Base-by-base conservation (phyloP, 495 filamentous ascomycete genomes). In the Penicillium pancosmium region DNA sequence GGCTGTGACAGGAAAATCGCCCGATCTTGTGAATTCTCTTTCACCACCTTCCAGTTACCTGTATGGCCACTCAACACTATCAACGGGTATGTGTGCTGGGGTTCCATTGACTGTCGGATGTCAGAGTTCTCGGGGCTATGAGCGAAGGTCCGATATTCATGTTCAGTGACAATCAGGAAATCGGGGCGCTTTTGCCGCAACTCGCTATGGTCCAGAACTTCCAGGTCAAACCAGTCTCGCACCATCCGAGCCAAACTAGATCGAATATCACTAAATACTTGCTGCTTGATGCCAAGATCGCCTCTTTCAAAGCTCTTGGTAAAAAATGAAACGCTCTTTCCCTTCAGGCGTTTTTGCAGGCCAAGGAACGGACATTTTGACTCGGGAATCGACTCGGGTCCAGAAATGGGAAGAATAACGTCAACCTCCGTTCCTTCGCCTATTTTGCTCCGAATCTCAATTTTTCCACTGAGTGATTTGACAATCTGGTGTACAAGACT, bases 401-500 rank as follows among this genome's bases (percentile, higher is more conserved):
- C 40, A 11, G 55, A 56, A 43, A 61, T 51, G n/a, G 61, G 63
- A 18, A 65, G 34, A 31, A 67, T 16, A 33, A 90, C 80, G 5
- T 79, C 82, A 7, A 86, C 80, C 35, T 83, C 80, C 0, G 88
- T 90, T 0, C 88, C 87, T 4, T 74, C 70, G 0, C 80, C 84
- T 9, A 75, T 59, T 21, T 82, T 73, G 54, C 85, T 88, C 10
- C 77, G 73, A 10, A 92, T 77, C 3, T 81, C 76, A 36, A 92
- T 82, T 4, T 76, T 70, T 0, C 89, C 86, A 6, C 78, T 77
- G 2, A 92, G 73, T 36, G 79, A 80, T 31, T 73, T 77, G 5
- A 90, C 76, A 10, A 92, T 80, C 51, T 89, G 86, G 19, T 82
- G 81, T 0, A 91, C 85, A 50, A 92, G 86, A 44, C 82, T 84